Conservation (phyloP, 257 asterid species). For the Verbascum thapsus region DNA sequence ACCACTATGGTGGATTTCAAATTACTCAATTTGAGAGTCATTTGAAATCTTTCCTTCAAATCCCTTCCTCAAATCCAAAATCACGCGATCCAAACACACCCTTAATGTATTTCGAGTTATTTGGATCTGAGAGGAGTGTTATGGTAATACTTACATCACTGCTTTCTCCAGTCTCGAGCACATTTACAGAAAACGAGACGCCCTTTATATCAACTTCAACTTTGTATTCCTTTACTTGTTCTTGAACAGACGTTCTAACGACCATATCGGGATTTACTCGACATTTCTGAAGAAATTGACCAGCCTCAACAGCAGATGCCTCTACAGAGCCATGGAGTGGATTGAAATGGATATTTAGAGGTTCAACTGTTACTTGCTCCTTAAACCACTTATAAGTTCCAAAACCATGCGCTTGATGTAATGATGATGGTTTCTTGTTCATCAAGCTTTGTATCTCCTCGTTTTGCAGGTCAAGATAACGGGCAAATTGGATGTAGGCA, state of each 20-base stretch:
- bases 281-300: slow-evolving; percentile 57
- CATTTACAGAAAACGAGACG: slow-evolving; percentile 54
- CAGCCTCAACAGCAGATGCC: slow-evolving; percentile 73
- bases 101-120: too few species aligned
- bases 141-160: slow-evolving; percentile 50
- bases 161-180: slow-evolving; percentile 67
- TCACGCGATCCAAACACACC: too few species aligned
- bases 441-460: slow-evolving; percentile 47
- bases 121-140: background rate
- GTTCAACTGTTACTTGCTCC: slow-evolving; percentile 61
- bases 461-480: slow-evolving; percentile 70
- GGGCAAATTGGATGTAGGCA: slow-evolving; percentile 75
- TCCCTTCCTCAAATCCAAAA: too few species aligned
- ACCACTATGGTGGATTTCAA: too few species aligned
- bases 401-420: slow-evolving; percentile 78
- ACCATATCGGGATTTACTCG: slow-evolving; percentile 54
- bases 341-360: slow-evolving; percentile 49
- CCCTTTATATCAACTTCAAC: slow-evolving; percentile 50
- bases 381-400: slow-evolving; percentile 92
- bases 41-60: too few species aligned
- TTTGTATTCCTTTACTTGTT: slow-evolving; percentile 50
- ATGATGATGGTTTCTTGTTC: slow-evolving; percentile 47
- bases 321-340: slow-evolving; percentile 50
- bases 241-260: slow-evolving; percentile 46
- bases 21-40: too few species aligned